Percentiles rank a stretch among this genome's conserved stretches.
phyloP scores from a whole-genome alignment of 306 rosid genomes.

The Biancaea sappan region DNA sequence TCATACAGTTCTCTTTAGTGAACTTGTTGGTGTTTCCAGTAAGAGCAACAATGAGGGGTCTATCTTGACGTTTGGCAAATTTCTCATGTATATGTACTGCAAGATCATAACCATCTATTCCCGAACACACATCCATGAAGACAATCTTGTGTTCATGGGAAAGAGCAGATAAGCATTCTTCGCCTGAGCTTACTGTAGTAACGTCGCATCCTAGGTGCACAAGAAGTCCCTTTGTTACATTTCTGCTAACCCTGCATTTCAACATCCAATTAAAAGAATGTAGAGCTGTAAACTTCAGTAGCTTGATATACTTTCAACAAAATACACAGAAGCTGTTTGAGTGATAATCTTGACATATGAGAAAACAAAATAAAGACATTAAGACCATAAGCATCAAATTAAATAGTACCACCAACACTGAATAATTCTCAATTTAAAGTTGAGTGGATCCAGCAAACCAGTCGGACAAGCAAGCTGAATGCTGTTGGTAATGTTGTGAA shows the following conservation, averaged over 20 bases:
- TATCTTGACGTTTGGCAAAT: constrained; percentile 64
- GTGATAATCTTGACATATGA: neutral
- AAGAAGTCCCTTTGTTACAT: constrained; percentile 86
- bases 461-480: neutral
- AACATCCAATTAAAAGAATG: constrained; percentile 7
- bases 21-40: constrained; percentile 73
- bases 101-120: constrained; percentile 70
- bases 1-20: constrained; percentile 76
- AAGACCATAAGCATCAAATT: neutral
- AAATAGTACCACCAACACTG: neutral
- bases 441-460: neutral
- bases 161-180: constrained; percentile 66
- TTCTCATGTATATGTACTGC: constrained; percentile 62
- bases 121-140: constrained; percentile 77
- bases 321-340: too few species aligned
- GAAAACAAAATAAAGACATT: neutral
- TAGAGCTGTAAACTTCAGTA: neutral
- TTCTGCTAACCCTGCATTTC: constrained; percentile 78
- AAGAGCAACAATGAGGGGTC: constrained; percentile 78
- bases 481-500: neutral
- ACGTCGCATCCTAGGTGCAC: constrained; percentile 85
- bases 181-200: constrained; percentile 60
- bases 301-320: neutral
- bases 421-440: neutral
- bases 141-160: constrained; percentile 75